Evolutionary conservation across 192 early-diverging fungal species (phyloP), one percentile per base, ranked within the genome.

Genomic region (Haplosporangium gracile): DNA sequence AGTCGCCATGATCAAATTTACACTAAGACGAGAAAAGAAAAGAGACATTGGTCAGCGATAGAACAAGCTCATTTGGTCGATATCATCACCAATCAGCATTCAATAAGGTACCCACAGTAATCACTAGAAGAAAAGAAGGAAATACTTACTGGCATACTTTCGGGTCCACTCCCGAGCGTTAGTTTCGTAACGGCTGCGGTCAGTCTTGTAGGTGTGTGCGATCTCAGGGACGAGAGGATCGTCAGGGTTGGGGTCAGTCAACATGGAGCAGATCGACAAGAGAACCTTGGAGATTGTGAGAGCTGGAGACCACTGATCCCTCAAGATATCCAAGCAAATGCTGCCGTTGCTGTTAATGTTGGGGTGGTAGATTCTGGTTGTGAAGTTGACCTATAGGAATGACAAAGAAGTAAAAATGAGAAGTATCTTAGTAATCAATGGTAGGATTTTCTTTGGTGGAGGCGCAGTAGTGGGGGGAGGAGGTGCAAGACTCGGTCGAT

Each of bases 281-380:
- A 99, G 92, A 34, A 99, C 97, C 92, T 99, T 99, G 78, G 97
- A 98, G 77, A 99, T 98, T 77, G 98, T 99, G 77, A 99, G 92
- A 63, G 98, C 98, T 80, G 98, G 98, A 71, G 97, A 97, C 98
- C 98, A 99, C 87, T 99, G 97, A 88, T 99, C 98, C 86, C 93
- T 97, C 88, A 99, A 92, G 83, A 99, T 99, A 89, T 99, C 98
- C 89, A 99, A 90, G 85, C 98, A 99, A 88, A 99, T 99, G 89
- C 94, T 95, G 72, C 98, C 98, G 89, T 98, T 99, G 90, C 93
- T 95, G 92, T 99, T 99, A 90, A 99, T 98, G 92, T 99, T 99
- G 72, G 98, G 98, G 90, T 99, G 98, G 85, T 99, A 99, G 82
- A 99, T 98, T 81, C 95, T 92, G 70, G 98, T 99, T 78, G 95